These are phyloP conservation scores for Tilletia caries DNA, from an alignment of 1,284 basidiomycete species.

Conservation along the genomic window DNA sequence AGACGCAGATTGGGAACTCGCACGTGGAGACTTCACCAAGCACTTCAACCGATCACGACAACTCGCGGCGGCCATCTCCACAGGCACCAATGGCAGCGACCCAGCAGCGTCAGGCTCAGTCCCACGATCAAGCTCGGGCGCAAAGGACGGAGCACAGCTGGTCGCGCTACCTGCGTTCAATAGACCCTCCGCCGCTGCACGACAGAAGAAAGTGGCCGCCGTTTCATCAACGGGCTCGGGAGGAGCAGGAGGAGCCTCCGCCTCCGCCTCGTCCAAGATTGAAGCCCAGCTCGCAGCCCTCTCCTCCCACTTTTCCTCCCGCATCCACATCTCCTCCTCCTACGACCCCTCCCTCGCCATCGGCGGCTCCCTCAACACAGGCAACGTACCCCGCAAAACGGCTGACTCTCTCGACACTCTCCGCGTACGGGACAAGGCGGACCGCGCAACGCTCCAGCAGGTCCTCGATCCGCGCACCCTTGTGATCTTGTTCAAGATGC, in stretches of 20 bases:
- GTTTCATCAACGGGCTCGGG: not conserved
- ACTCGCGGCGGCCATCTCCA: slow-evolving; percentile 33
- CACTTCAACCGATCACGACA: slow-evolving; percentile 50
- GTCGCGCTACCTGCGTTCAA: slow-evolving; percentile 35
- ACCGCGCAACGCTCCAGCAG: slow-evolving; percentile 50
- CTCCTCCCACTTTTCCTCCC: slow-evolving; percentile 36
- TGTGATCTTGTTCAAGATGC: slow-evolving; percentile 52
- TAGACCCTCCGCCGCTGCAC: not conserved
- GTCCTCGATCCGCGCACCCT: slow-evolving; percentile 51
- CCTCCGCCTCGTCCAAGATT: slow-evolving; percentile 26
- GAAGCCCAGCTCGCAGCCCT: slow-evolving; percentile 44
- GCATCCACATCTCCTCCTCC: slow-evolving; percentile 35
- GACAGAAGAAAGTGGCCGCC: slow-evolving; percentile 14
- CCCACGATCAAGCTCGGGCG: not conserved
- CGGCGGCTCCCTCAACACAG: slow-evolving; percentile 41
- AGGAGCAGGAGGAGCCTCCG: not conserved
- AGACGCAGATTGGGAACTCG: slow-evolving; percentile 52
- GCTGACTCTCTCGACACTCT: slow-evolving; percentile 28
- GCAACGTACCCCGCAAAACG: slow-evolving; percentile 45
- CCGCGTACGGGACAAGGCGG: slow-evolving; percentile 49
- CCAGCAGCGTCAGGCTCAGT: not conserved
- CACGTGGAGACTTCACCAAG: slow-evolving; percentile 47
- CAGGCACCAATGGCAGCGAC: slow-evolving; percentile 12
- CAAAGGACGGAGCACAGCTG: not conserved
- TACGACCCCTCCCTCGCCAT: slow-evolving; percentile 48